A percentile compares a stretch with the other conserved stretches of the same genome.
These are phyloP conservation scores for Fomes fomentarius DNA, from an alignment of 1,284 basidiomycete species.

Conservation along the genomic window DNA sequence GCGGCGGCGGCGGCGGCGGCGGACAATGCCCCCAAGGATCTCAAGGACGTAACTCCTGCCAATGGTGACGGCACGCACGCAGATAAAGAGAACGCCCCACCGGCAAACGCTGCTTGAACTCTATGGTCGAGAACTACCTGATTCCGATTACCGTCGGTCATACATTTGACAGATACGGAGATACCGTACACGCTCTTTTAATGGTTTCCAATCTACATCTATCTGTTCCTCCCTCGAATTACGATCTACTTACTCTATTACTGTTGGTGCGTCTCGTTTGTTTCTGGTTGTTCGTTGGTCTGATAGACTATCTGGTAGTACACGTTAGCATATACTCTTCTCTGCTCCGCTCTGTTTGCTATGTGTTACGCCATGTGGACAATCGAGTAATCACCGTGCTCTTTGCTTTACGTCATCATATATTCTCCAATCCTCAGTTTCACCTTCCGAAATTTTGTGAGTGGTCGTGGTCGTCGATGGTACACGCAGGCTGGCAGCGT, in stretches of 20 bases:
- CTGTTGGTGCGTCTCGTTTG: neutral
- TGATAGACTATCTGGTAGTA: neutral
- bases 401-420: too few relatives aligned
- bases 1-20: neutral
- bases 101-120: constrained; percentile 9
- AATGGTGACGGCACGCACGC: constrained; percentile 2
- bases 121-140: too few relatives aligned
- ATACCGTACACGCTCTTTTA: neutral
- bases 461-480: too few relatives aligned
- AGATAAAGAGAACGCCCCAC: constrained; percentile 11
- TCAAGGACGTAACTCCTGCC: too few relatives aligned
- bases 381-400: too few relatives aligned
- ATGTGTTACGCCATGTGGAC: too few relatives aligned
- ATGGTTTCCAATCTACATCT: neutral
- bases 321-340: neutral
- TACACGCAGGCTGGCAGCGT: too few relatives aligned
- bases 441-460: too few relatives aligned
- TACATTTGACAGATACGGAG: neutral
- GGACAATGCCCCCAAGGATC: neutral
- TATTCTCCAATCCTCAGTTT: too few relatives aligned
- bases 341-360: too few relatives aligned
- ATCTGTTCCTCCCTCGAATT: too few relatives aligned
- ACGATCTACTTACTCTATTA: neutral
- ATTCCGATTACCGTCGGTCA: too few relatives aligned
- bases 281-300: neutral